Conservation (phyloP, 129 eudicot genomes). For the Lonicera japonica region DNA sequence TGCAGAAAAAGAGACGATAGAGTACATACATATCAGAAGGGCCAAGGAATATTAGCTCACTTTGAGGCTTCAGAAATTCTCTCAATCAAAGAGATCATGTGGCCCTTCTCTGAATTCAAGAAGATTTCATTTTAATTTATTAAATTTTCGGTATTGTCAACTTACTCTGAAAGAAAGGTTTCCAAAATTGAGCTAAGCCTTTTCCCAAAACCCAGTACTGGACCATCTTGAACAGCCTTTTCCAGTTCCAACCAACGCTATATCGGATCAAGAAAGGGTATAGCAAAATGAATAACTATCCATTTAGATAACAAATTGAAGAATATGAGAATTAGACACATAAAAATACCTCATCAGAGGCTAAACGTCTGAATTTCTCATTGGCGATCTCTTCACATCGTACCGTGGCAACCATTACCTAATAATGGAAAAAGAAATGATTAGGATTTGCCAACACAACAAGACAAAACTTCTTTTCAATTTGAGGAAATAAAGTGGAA, state of each 20-base stretch:
- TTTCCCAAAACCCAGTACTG: conserved; percentile 25
- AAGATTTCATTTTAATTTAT: background rate
- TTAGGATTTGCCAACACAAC: background rate
- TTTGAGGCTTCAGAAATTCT: background rate
- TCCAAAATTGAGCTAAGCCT: conserved; percentile 20
- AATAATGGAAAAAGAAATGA: conserved; percentile 4
- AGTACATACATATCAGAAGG: background rate
- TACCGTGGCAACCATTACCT: conserved; percentile 87
- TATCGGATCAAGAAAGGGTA: background rate
- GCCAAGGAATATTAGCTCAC: background rate
- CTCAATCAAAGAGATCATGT: background rate
- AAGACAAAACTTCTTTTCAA: background rate
- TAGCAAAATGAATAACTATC: background rate
- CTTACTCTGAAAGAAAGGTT: conserved; percentile 32
- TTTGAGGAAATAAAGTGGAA: conserved; percentile 2
- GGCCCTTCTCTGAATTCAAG: too few species aligned
- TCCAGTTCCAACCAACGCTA: conserved; percentile 32
- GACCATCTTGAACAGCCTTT: conserved; percentile 18
- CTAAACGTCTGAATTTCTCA: conserved; percentile 39
- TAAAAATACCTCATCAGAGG: conserved; percentile 39
- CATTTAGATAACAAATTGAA: conserved; percentile 5
- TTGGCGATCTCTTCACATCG: conserved; percentile 79
- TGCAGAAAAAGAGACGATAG: conserved; percentile 11
- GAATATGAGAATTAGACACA: background rate
- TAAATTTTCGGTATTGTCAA: background rate